These are phyloP conservation scores for Beauveria scarabaeidicola DNA, from an alignment of 2,329 filamentous ascomycete species.

Conservation along the genomic window DNA sequence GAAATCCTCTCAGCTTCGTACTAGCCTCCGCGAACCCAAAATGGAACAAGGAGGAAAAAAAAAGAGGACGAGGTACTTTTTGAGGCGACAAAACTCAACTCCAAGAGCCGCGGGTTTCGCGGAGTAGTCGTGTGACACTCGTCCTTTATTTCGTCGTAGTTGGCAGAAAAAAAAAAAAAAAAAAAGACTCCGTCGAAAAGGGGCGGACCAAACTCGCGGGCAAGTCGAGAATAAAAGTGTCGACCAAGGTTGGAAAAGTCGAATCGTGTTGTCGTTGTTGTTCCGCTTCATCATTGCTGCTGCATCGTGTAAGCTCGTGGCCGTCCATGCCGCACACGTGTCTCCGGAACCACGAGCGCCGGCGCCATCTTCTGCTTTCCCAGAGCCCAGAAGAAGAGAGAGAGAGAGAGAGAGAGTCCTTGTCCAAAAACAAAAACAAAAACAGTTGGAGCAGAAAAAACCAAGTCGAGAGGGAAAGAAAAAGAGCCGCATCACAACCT, in stretches of 20 bases:
- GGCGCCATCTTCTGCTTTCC: not conserved
- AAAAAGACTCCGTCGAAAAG: not conserved
- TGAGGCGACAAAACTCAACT: not conserved
- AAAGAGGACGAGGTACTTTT: no score
- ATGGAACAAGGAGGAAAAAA: no score
- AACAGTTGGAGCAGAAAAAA: not conserved
- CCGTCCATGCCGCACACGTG: not conserved
- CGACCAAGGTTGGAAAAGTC: not conserved
- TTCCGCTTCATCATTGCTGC: not conserved
- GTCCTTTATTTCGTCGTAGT: constrained; percentile 1
- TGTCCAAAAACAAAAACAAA: not conserved
- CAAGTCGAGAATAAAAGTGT: not conserved
- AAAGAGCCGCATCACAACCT: not conserved
- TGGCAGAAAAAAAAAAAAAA: not conserved
- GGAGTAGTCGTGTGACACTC: constrained; percentile 1
- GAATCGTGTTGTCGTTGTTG: no score
- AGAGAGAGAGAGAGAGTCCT: not conserved
- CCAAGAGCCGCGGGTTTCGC: not conserved
- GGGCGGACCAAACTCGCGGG: not conserved
- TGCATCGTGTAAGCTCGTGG: not conserved
- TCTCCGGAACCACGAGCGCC: not conserved
- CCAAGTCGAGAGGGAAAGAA: not conserved
- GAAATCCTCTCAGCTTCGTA: not conserved
- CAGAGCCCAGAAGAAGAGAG: not conserved
- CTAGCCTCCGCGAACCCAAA: not conserved